Evolutionary conservation across 352 stramenopile species (phyloP).

Genomic region (Aphanomyces astaci): DNA sequence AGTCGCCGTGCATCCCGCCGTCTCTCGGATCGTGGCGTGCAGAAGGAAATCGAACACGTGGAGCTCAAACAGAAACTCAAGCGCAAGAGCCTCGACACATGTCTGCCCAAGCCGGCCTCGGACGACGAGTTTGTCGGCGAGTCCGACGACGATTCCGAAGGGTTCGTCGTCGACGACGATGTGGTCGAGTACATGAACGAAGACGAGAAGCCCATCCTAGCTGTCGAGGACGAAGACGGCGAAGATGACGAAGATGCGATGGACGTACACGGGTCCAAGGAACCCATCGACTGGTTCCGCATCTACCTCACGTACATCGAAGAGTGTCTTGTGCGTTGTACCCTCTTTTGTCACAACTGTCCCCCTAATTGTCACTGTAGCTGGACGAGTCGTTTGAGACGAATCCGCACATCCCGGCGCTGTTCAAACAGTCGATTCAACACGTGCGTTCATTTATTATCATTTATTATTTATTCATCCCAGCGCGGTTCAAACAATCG

Average conservation of each 20-base stretch:
- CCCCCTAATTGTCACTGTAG: not conserved
- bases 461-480: too few species aligned
- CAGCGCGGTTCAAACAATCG: constrained; percentile 42
- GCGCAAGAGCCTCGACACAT: constrained; percentile 6
- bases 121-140: constrained; percentile 31
- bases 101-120: not conserved
- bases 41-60: constrained; percentile 1
- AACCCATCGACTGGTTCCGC: constrained; percentile 70
- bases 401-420: constrained; percentile 32
- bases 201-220: constrained; percentile 48
- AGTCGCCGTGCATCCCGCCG: not conserved
- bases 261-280: constrained; percentile 39
- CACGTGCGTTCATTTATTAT: too few species aligned
- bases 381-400: constrained; percentile 50
- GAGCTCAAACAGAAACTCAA: not conserved
- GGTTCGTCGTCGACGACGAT: constrained; percentile 72
- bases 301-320: constrained; percentile 81
- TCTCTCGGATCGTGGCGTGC: not conserved
- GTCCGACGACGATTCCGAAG: constrained; percentile 58
- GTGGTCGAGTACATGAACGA: constrained; percentile 85
- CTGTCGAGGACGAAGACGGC: constrained; percentile 28
- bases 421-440: constrained; percentile 47
- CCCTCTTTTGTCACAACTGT: not conserved
- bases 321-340: constrained; percentile 36
- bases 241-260: constrained; percentile 36